Base-by-base conservation (phyloP, 768 basidiomycete genomes). In the Serendipita sp. region DNA sequence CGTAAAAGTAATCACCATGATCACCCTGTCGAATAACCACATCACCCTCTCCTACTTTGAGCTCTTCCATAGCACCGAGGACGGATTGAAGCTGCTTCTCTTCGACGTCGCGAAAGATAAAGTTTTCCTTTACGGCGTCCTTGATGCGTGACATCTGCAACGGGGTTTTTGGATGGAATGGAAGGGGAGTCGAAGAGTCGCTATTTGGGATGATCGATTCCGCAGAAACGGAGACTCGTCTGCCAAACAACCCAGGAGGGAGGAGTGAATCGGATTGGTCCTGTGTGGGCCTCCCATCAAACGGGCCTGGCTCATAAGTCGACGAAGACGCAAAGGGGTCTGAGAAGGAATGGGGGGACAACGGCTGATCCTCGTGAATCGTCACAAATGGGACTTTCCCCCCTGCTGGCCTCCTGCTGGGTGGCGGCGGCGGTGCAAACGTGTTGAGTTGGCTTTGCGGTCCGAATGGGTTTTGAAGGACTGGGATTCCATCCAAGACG, bases 21-120 rank as follows among this genome's bases (percentile, higher is more conserved):
- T 96, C 94, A 51, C 96, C 96, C 73, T 99, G 96, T 58, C 88
- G 82, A 67, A 99, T 97, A 65, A 99, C 86, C n/a, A 94, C 85
- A 67, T 93, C 85, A 65, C 86, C 85, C 65, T 81, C 76, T 31
- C 73, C 75, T 14, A 90, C 83, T 3, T 74, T 76, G 50, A 83
- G 79, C 74, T 99, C 96, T 72, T 86, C 87, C 94, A 99, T 98
- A 26, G 96, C 96, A 62, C 87, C 88, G 24, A 98, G 77, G 20
- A 94, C 95, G 48, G 93, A 92, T 0, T 82, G 82, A 73, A 90
- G 87, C 73, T 98, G 95, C 69, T 97, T 95, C 68, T 96, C 91
- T 67, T 97, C 94, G 14, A 99, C 83, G 72, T 95, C 92, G 60
- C 91, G 82, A 78, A 99, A 99, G 63, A 97, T 83, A 69, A 98